Evolutionary conservation across 192 early-diverging fungal genomes (phyloP).

Genomic region (Cladochytrium replicatum): DNA sequence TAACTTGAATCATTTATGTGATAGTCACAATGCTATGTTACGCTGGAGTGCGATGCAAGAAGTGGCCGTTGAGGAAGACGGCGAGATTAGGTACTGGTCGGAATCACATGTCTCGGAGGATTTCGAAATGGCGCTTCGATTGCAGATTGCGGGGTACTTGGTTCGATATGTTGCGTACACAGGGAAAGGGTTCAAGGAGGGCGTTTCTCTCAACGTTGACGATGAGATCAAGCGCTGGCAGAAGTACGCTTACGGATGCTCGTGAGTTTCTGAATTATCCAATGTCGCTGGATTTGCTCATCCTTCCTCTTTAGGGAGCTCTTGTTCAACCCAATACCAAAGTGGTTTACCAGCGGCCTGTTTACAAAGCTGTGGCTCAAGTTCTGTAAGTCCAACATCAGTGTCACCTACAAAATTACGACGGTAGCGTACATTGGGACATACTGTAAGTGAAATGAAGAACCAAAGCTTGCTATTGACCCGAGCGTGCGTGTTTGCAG

Average conservation of each 20-base stretch:
- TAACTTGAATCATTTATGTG: background rate
- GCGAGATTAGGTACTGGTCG: constrained; percentile 13
- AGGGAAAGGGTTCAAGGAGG: constrained; percentile 19
- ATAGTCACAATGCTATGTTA: constrained; percentile 14
- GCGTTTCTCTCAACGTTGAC: constrained; percentile 14
- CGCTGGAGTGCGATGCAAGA: constrained; percentile 13
- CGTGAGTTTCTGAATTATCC: background rate
- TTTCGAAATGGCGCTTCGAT: constrained; percentile 15
- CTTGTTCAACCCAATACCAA: constrained; percentile 6
- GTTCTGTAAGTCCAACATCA: constrained; percentile 12
- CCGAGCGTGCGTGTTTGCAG: background rate
- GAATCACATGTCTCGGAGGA: constrained; percentile 16
- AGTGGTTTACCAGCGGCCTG: constrained; percentile 8
- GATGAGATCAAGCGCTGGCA: constrained; percentile 16
- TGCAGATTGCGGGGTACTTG: constrained; percentile 15
- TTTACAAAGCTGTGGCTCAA: constrained; percentile 11
- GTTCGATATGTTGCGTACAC: constrained; percentile 11
- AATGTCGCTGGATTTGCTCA: background rate
- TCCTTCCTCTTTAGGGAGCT: constrained; percentile 2
- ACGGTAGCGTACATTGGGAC: constrained; percentile 13
- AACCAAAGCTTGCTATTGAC: background rate
- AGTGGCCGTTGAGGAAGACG: constrained; percentile 19
- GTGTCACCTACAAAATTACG: constrained; percentile 5
- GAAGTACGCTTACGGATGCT: constrained; percentile 18
- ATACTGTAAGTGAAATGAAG: constrained; percentile 2